These are phyloP conservation scores for Protomyces inouyei DNA, from an alignment of 1,139 yeast species.

Conservation along the genomic window DNA sequence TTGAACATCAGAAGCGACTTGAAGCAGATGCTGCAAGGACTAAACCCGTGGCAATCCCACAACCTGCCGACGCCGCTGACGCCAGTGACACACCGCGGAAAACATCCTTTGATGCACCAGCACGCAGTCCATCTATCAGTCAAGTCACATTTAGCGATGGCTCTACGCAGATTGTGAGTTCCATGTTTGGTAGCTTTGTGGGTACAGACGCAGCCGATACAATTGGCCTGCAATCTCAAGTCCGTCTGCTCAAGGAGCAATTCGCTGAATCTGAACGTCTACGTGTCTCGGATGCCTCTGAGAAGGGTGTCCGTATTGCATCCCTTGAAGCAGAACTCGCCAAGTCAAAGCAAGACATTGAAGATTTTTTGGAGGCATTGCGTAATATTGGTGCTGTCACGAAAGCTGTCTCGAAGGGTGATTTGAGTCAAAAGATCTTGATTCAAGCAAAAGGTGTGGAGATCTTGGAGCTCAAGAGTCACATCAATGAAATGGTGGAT, in stretches of 20 bases:
- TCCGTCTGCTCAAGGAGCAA: neutral
- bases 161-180: neutral
- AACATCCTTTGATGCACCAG: neutral
- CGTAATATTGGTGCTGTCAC: conserved; percentile 78
- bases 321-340: conserved; percentile 1
- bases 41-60: neutral
- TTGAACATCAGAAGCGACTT: neutral
- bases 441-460: conserved; percentile 64
- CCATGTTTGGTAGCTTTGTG: neutral
- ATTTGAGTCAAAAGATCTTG: conserved; percentile 68
- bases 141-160: conserved; percentile 5
- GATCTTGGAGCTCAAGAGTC: conserved; percentile 68
- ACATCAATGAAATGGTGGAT: conserved; percentile 84
- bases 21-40: neutral
- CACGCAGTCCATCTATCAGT: neutral
- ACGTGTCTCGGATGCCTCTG: neutral
- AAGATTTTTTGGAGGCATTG: conserved; percentile 63
- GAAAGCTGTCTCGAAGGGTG: conserved; percentile 81
- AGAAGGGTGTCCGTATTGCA: neutral
- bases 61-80: neutral
- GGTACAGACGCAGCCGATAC: neutral
- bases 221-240: neutral
- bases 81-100: neutral
- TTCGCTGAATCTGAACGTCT: neutral
- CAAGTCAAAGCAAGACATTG: conserved; percentile 1